These are phyloP conservation scores for Rutstroemia sp. DNA, from an alignment of 2,329 filamentous ascomycete genomes.

Conservation along the genomic window DNA sequence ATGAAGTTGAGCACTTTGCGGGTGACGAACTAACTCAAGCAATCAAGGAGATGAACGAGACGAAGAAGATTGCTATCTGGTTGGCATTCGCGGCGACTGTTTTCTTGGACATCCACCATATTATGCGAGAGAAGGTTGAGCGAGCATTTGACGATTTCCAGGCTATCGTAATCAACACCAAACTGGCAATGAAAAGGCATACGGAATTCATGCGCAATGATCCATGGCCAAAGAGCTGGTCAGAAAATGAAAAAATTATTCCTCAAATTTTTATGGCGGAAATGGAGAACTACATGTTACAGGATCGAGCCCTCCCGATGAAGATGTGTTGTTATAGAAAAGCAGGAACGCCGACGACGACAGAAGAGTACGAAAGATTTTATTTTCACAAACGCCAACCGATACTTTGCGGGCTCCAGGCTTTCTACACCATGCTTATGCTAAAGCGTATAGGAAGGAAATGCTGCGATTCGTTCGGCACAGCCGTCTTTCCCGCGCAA, in stretches of 20 bases:
- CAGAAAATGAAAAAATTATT: background rate
- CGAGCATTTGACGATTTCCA: background rate
- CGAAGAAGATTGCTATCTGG: slow-evolving; percentile 12
- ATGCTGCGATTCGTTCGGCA: slow-evolving; percentile 2
- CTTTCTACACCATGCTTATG: slow-evolving; percentile 2
- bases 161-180: background rate
- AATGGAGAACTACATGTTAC: background rate
- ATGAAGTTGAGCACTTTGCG: background rate
- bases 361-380: background rate
- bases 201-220: slow-evolving; percentile 4
- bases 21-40: slow-evolving; percentile 11
- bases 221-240: background rate
- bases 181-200: background rate
- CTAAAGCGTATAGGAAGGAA: background rate
- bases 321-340: background rate
- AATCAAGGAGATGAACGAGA: slow-evolving; percentile 1
- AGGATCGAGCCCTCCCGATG: background rate
- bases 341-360: background rate
- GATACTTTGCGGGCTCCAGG: slow-evolving; percentile 10
- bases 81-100: slow-evolving; percentile 12
- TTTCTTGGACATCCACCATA: slow-evolving; percentile 12
- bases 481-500: slow-evolving; percentile 8
- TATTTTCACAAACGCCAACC: slow-evolving; percentile 13
- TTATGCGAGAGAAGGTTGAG: background rate
- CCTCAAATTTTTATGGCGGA: background rate